Conservation (phyloP, 108 stramenopile species). For the Hondaea fermentalgiana region DNA sequence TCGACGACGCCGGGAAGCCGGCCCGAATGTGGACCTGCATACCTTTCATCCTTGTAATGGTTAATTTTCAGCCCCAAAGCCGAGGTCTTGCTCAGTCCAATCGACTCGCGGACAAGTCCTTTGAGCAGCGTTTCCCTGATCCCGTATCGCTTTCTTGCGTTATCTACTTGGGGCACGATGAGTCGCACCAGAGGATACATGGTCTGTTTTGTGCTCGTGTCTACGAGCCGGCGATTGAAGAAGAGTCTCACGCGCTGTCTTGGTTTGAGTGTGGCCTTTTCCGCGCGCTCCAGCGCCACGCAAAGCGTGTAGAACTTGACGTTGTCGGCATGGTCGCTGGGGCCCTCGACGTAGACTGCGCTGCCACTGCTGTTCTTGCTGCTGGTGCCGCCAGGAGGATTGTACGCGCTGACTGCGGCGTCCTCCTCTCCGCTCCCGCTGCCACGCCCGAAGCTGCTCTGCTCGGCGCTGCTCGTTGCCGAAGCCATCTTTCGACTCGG, state of each 20-base stretch:
- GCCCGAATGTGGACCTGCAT: neutral
- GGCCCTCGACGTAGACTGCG: neutral
- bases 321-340: neutral
- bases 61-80: neutral
- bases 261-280: neutral
- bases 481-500: no score
- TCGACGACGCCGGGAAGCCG: neutral
- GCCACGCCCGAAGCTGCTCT: no score
- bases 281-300: neutral
- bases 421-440: no score
- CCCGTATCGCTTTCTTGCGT: neutral
- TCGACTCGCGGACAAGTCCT: neutral
- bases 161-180: neutral
- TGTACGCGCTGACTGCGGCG: no score
- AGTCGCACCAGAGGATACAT: neutral
- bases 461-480: no score
- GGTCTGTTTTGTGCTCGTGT: neutral
- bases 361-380: no score
- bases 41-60: neutral
- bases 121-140: neutral
- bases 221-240: neutral
- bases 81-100: neutral
- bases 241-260: neutral
- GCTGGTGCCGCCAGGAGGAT: no score
- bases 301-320: neutral